Conservation (phyloP, 1,284 basidiomycete species). For the Naganishia sp. region DNA sequence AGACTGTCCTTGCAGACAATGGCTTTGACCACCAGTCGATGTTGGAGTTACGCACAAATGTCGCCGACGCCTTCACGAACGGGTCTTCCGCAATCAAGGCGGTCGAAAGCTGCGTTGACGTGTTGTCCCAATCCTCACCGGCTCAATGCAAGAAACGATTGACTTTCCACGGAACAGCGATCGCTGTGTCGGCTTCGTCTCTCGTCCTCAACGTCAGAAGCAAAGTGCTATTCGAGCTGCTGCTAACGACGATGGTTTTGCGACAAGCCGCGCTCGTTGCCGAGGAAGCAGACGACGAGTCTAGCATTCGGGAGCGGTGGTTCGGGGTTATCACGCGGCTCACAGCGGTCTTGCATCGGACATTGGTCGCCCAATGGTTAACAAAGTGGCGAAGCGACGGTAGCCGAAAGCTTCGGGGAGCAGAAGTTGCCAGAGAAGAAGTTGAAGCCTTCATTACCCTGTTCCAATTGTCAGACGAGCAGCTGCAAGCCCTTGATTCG, state of each 20-base stretch:
- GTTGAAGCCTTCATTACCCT: slow-evolving; percentile 1
- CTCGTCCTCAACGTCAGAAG: slow-evolving; percentile 45
- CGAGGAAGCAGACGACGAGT: slow-evolving; percentile 38
- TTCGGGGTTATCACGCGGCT: slow-evolving; percentile 44
- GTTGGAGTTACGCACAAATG: neutral
- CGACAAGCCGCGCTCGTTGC: slow-evolving; percentile 40
- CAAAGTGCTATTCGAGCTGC: slow-evolving; percentile 44
- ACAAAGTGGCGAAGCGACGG: slow-evolving; percentile 37
- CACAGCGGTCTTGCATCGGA: slow-evolving; percentile 36
- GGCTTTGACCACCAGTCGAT: slow-evolving; percentile 8
- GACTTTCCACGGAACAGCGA: slow-evolving; percentile 45
- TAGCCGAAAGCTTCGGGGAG: slow-evolving; percentile 37
- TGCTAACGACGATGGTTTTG: slow-evolving; percentile 49
- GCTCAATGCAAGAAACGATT: slow-evolving; percentile 16
- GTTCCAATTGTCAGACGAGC: slow-evolving; percentile 26
- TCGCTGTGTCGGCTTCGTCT: slow-evolving; percentile 46
- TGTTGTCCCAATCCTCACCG: slow-evolving; percentile 40
- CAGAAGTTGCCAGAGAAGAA: slow-evolving; percentile 38
- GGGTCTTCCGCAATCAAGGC: neutral
- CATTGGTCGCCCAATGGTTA: slow-evolving; percentile 44
- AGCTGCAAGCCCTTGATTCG: slow-evolving; percentile 34
- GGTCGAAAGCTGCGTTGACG: slow-evolving; percentile 22
- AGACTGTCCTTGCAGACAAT: slow-evolving; percentile 2
- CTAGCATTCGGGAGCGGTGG: slow-evolving; percentile 39
- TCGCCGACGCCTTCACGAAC: neutral